Conservation (phyloP, 148 eudicot genomes). For the Limonium bicolor region DNA sequence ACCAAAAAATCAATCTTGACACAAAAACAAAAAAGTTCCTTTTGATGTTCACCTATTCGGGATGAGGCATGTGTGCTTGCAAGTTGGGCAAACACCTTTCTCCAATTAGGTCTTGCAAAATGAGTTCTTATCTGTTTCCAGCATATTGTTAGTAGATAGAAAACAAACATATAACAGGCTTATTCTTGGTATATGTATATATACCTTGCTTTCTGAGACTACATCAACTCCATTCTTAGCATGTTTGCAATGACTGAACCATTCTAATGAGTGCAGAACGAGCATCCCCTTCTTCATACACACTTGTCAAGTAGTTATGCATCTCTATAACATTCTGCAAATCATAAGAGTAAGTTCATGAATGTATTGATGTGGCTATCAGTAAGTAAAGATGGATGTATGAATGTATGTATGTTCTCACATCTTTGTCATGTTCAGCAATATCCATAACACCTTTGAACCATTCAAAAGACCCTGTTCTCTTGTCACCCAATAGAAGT, state of each 20-base stretch:
- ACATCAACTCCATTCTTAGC: constrained; percentile 91
- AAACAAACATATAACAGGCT: neutral
- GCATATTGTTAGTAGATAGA: neutral
- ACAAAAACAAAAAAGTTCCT: neutral
- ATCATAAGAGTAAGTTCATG: too few relatives aligned
- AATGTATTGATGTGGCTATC: too few relatives aligned
- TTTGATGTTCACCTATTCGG: constrained; percentile 50
- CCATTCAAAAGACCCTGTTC: constrained; percentile 99
- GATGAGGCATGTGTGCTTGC: constrained; percentile 74
- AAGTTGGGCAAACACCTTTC: constrained; percentile 56
- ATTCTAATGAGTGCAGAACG: constrained; percentile 92
- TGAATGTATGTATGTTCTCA: too few relatives aligned
- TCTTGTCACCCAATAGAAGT: constrained; percentile 87
- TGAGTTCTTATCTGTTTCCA: constrained; percentile 73
- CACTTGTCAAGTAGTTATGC: constrained; percentile 95
- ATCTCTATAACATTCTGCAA: constrained; percentile 97
- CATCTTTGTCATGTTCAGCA: constrained; percentile 88
- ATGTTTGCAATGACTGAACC: constrained; percentile 97
- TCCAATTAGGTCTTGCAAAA: constrained; percentile 97
- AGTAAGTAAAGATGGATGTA: too few relatives aligned
- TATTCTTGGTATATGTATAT: neutral
- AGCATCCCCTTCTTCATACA: constrained; percentile 97
- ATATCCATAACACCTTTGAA: constrained; percentile 97
- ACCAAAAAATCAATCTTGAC: too few relatives aligned
- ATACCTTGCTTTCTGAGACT: constrained; percentile 87